Evolutionary conservation across 805 yeast species (phyloP).

Genomic region (Nakazawaea populi): DNA sequence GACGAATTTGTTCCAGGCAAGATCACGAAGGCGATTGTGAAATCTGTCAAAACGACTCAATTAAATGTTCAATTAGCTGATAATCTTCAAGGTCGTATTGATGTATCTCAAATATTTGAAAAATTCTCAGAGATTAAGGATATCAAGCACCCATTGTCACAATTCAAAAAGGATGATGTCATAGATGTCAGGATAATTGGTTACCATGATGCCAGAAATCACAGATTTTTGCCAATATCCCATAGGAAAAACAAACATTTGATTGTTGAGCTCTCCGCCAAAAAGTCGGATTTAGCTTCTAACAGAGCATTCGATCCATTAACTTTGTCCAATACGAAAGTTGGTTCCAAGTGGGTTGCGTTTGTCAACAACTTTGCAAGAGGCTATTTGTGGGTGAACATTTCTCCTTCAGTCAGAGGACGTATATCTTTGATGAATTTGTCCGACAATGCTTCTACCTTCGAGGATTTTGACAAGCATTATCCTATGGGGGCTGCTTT

Average conservation of each 20-base stretch:
- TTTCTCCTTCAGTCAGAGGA: slow-evolving; percentile 66
- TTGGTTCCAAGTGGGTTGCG: slow-evolving; percentile 48
- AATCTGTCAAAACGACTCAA: slow-evolving; percentile 64
- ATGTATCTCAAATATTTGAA: slow-evolving; percentile 64
- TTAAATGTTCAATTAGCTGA: slow-evolving; percentile 73
- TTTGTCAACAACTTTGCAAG: slow-evolving; percentile 60
- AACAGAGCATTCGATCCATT: slow-evolving; percentile 18
- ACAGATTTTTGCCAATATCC: slow-evolving; percentile 60
- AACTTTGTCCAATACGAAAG: slow-evolving; percentile 35
- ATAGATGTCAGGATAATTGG: slow-evolving; percentile 70
- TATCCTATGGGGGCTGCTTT: slow-evolving; percentile 73
- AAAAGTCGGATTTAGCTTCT: slow-evolving; percentile 33
- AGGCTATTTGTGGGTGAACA: slow-evolving; percentile 60
- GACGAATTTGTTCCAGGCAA: slow-evolving; percentile 57
- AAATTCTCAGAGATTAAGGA: slow-evolving; percentile 48
- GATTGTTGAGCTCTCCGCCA: slow-evolving; percentile 60
- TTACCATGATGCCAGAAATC: slow-evolving; percentile 63
- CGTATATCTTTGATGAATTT: slow-evolving; percentile 61
- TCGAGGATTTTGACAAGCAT: slow-evolving; percentile 43
- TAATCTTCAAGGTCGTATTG: slow-evolving; percentile 74
- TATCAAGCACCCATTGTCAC: slow-evolving; percentile 48
- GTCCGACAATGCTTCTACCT: slow-evolving; percentile 43
- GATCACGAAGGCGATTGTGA: slow-evolving; percentile 53
- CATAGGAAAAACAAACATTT: slow-evolving; percentile 49
- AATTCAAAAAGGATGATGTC: slow-evolving; percentile 52